These are phyloP conservation scores for Hemisphaericaspora nanyangensis DNA, from an alignment of 805 yeast genomes.

Conservation along the genomic window DNA sequence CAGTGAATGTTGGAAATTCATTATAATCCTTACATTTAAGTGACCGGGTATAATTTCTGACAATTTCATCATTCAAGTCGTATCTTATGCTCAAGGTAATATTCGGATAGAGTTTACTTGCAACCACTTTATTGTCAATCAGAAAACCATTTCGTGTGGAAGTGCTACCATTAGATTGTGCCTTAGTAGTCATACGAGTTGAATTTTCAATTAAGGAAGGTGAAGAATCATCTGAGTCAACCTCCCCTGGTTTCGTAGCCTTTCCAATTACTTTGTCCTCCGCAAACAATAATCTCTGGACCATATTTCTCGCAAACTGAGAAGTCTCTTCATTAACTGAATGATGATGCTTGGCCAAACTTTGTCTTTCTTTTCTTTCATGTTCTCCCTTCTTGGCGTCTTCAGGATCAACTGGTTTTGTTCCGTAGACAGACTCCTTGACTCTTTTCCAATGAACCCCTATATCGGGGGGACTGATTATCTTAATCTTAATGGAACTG, in stretches of 20 bases:
- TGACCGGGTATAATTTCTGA: slow-evolving; percentile 11
- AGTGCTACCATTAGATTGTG: neutral
- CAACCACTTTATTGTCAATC: neutral
- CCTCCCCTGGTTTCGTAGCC: slow-evolving; percentile 5
- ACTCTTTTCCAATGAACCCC: slow-evolving; percentile 33
- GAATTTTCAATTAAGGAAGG: neutral
- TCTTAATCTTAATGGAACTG: slow-evolving; percentile 34
- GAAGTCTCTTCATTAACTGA: slow-evolving; percentile 42
- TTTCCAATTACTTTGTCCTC: slow-evolving; percentile 25
- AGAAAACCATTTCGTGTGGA: slow-evolving; percentile 2
- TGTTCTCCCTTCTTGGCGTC: slow-evolving; percentile 30
- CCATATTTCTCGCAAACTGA: slow-evolving; percentile 28
- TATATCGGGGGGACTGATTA: slow-evolving; percentile 20
- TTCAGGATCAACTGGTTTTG: slow-evolving; percentile 23
- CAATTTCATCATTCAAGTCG: slow-evolving; percentile 20
- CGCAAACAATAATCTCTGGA: slow-evolving; percentile 36
- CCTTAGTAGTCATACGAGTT: neutral
- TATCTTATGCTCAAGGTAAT: slow-evolving; percentile 18
- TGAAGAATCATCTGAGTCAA: slow-evolving; percentile 7
- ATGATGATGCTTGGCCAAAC: slow-evolving; percentile 24
- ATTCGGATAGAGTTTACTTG: neutral
- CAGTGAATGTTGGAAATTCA: slow-evolving; percentile 27
- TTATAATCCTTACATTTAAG: slow-evolving; percentile 15
- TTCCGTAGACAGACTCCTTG: slow-evolving; percentile 27
- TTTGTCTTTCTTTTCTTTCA: slow-evolving; percentile 24